These are phyloP conservation scores for Chloroidium sp. DNA, from an alignment of 163 green algal genomes.

Conservation along the genomic window DNA sequence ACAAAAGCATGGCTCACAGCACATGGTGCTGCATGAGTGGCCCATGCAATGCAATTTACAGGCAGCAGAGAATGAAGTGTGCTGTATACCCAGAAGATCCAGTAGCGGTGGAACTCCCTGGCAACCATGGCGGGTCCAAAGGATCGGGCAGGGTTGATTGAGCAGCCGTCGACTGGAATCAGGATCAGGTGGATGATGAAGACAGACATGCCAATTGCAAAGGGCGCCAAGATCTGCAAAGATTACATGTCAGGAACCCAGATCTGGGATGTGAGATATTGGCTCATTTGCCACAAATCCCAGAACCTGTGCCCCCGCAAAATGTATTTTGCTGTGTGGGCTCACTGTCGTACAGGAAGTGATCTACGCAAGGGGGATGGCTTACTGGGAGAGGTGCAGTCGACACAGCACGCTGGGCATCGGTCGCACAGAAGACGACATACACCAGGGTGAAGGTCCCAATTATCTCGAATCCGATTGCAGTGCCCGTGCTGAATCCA, in stretches of 20 bases:
- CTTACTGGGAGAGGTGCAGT: constrained; percentile 16
- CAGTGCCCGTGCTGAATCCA: neutral
- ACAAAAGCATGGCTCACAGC: too few species aligned
- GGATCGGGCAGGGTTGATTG: constrained; percentile 5
- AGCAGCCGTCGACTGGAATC: neutral
- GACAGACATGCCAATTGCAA: constrained; percentile 9
- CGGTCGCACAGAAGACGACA: constrained; percentile 20
- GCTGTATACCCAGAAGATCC: constrained; percentile 7
- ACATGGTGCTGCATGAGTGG: too few species aligned
- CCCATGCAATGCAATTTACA: too few species aligned
- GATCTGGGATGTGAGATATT: too few species aligned
- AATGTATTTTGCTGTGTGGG: too few species aligned
- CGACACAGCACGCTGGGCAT: constrained; percentile 4
- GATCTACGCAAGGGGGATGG: too few species aligned
- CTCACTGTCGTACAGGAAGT: too few species aligned
- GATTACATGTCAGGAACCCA: too few species aligned
- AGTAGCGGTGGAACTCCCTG: neutral
- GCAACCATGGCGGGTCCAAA: constrained; percentile 3
- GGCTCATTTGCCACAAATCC: too few species aligned
- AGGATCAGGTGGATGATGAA: constrained; percentile 8
- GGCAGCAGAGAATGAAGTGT: neutral
- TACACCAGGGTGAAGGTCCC: constrained; percentile 17
- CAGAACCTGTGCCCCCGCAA: too few species aligned
- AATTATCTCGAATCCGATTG: constrained; percentile 6
- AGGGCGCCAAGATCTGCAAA: constrained; percentile 10